These are phyloP conservation scores for Phytophthora hibernalis DNA, from an alignment of 352 stramenopile genomes.

Conservation along the genomic window DNA sequence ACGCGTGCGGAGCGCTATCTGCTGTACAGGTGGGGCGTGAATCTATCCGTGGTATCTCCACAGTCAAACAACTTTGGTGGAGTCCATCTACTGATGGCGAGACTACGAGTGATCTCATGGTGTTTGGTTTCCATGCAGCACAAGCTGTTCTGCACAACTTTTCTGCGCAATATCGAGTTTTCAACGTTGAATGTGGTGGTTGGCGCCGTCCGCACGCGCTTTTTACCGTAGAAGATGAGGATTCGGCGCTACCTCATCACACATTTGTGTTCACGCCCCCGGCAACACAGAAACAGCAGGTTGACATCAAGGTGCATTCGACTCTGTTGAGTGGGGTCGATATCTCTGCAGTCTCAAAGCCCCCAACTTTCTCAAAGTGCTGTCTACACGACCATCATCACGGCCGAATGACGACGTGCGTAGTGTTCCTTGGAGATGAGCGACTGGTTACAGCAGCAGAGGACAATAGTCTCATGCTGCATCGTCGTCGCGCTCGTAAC, in stretches of 20 bases:
- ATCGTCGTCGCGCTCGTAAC: conserved; percentile 33
- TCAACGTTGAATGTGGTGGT: conserved; percentile 81
- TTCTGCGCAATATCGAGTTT: conserved; percentile 73
- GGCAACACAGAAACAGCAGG: conserved; percentile 52
- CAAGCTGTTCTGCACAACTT: conserved; percentile 81
- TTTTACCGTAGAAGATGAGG: conserved; percentile 14
- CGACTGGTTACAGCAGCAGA: conserved; percentile 76
- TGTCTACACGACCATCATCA: conserved; percentile 80
- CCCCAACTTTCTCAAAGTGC: conserved; percentile 30
- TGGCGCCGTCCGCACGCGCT: conserved; percentile 85
- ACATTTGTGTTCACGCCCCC: conserved; percentile 78
- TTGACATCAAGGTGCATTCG: conserved; percentile 77
- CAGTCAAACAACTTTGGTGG: conserved; percentile 73
- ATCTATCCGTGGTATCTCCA: conserved; percentile 81
- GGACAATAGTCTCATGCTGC: conserved; percentile 86
- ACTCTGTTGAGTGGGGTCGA: conserved; percentile 32
- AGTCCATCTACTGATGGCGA: conserved; percentile 17
- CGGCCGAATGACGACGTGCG: conserved; percentile 78
- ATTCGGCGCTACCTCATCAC: conserved; percentile 50
- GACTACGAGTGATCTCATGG: conserved; percentile 56
- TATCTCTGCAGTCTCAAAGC: background rate
- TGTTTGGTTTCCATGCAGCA: conserved; percentile 85
- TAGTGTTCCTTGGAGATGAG: conserved; percentile 48
- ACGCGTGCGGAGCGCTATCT: conserved; percentile 35
- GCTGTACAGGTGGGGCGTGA: conserved; percentile 59